phyloP scores from a whole-genome alignment of 192 early-diverging fungal genomes.

The Rhizophagus clarus region DNA sequence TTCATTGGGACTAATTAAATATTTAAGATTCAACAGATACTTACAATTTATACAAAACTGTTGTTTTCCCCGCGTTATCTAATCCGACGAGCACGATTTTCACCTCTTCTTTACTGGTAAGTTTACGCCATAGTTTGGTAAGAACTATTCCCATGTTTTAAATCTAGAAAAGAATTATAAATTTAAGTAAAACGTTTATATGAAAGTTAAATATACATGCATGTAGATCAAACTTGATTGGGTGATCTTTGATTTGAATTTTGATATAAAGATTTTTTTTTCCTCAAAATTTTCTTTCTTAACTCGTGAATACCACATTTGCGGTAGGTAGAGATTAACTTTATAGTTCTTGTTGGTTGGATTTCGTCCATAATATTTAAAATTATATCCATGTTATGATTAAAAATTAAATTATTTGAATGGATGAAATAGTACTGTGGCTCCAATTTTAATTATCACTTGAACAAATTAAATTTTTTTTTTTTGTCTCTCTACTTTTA shows the following conservation, averaged over 20 bases:
- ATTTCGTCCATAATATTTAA: no score
- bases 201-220: background rate
- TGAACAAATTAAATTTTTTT: no score
- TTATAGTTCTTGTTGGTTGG: no score
- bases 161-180: no score
- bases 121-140: conserved; percentile 58
- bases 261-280: background rate
- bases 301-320: no score
- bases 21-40: conserved; percentile 13
- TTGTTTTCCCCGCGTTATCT: conserved; percentile 76
- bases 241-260: background rate
- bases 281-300: no score
- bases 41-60: conserved; percentile 63
- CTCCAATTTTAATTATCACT: no score
- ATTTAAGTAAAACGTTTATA: background rate
- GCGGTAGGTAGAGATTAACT: no score
- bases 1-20: background rate
- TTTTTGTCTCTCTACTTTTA: background rate
- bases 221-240: conserved; percentile 9
- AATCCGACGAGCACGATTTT: conserved; percentile 74
- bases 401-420: no score
- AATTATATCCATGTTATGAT: no score
- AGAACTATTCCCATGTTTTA: conserved; percentile 58
- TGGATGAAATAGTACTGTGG: no score
- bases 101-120: conserved; percentile 63